Evolutionary conservation across 2,329 filamentous ascomycete species (phyloP).

Genomic region (Daldinia eschscholtzii): DNA sequence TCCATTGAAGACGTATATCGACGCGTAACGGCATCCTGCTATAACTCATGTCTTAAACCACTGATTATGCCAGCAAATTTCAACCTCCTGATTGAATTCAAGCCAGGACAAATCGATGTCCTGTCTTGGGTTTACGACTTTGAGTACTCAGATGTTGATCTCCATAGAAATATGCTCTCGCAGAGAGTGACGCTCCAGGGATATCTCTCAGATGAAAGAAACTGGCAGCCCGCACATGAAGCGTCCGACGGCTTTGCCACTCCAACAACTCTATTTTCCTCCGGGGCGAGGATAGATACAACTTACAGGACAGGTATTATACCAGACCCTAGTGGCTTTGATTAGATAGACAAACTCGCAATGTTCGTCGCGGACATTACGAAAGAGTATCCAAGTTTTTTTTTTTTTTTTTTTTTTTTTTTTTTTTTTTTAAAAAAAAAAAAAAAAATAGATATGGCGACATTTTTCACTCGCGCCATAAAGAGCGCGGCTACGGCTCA

Average conservation of each 20-base stretch:
- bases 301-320: not conserved
- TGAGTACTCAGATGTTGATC: slow-evolving; percentile 5
- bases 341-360: too few species aligned
- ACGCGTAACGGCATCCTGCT: slow-evolving; percentile 21
- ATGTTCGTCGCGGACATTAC: not conserved
- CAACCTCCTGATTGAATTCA: slow-evolving; percentile 14
- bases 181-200: slow-evolving; percentile 22
- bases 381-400: not conserved
- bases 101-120: not conserved
- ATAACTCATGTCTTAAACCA: not conserved
- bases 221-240: not conserved
- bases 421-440: too few species aligned
- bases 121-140: slow-evolving; percentile 27
- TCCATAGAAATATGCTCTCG: not conserved
- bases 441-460: too few species aligned
- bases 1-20: slow-evolving; percentile 14
- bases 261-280: slow-evolving; percentile 21
- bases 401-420: too few species aligned
- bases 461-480: too few species aligned
- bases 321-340: not conserved
- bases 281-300: slow-evolving; percentile 11
- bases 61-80: not conserved
- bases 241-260: slow-evolving; percentile 1
- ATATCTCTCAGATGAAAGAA: not conserved
- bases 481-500: too few species aligned